phyloP scores from a whole-genome alignment of 306 rosid genomes.

The Quercus robur region DNA sequence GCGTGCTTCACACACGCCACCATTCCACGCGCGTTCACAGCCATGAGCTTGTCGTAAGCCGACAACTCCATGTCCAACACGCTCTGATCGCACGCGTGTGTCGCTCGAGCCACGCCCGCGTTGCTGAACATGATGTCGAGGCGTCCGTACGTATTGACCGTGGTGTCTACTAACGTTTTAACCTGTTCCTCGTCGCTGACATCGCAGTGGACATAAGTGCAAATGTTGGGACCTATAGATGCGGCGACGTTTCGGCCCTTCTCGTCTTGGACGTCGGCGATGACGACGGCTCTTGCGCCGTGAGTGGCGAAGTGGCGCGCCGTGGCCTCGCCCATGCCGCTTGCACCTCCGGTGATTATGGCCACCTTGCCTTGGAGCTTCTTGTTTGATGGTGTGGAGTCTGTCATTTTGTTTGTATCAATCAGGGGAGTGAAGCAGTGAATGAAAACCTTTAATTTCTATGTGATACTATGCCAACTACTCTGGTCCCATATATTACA shows the following conservation, averaged over 20 bases:
- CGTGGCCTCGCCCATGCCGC: slow-evolving; percentile 65
- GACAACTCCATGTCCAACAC: slow-evolving; percentile 39
- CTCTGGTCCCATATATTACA: too few species aligned
- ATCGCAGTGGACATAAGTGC: slow-evolving; percentile 48
- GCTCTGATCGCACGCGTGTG: slow-evolving; percentile 9
- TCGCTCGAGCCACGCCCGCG: slow-evolving; percentile 29
- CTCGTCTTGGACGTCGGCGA: slow-evolving; percentile 51
- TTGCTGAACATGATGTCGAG: slow-evolving; percentile 64
- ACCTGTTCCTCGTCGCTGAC: slow-evolving; percentile 52
- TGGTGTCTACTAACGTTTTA: slow-evolving; percentile 22
- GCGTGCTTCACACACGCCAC: slow-evolving; percentile 47
- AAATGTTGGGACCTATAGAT: slow-evolving; percentile 37
- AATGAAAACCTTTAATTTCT: too few species aligned
- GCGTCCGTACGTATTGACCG: slow-evolving; percentile 32
- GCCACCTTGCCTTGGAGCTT: slow-evolving; percentile 43
- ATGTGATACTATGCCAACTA: too few species aligned
- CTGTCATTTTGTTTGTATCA: slow-evolving; percentile 1
- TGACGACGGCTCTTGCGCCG: slow-evolving; percentile 45
- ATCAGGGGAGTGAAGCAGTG: too few species aligned
- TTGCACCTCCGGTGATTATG: slow-evolving; percentile 60
- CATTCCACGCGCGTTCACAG: slow-evolving; percentile 34
- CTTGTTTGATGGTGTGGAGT: not conserved
- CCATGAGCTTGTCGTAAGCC: slow-evolving; percentile 17
- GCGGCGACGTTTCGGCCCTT: slow-evolving; percentile 33
- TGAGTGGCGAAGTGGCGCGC: slow-evolving; percentile 31